These are phyloP conservation scores for Gyromitra esculenta DNA, from an alignment of 2,329 filamentous ascomycete species.

Conservation along the genomic window DNA sequence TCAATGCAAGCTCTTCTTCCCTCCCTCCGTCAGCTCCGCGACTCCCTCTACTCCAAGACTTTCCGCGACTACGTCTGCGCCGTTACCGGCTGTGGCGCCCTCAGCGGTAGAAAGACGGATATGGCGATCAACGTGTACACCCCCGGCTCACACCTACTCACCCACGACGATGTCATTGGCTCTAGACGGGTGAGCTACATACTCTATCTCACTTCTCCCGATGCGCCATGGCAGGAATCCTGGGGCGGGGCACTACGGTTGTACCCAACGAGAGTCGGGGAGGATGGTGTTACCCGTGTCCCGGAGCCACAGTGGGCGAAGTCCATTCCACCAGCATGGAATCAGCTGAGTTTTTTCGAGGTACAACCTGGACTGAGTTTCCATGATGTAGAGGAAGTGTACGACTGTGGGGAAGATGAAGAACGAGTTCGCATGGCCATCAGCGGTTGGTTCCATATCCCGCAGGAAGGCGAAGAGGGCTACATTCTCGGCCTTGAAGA, in stretches of 20 bases:
- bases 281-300: constrained; percentile 79
- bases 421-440: constrained; percentile 90
- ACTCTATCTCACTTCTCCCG: constrained; percentile 91
- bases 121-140: constrained; percentile 99
- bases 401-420: constrained; percentile 71
- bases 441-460: constrained; percentile 98
- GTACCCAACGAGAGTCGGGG: constrained; percentile 75
- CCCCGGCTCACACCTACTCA: constrained; percentile 91
- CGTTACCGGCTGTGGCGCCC: constrained; percentile 83
- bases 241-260: constrained; percentile 94
- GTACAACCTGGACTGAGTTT: constrained; percentile 99
- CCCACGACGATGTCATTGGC: constrained; percentile 99
- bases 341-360: constrained; percentile 97
- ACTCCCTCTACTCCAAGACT: constrained; percentile 88
- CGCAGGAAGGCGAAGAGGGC: constrained; percentile 91
- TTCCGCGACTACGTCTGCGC: constrained; percentile 90
- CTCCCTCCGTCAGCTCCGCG: constrained; percentile 88
- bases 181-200: constrained; percentile 96
- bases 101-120: constrained; percentile 94
- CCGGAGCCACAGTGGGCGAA: constrained; percentile 81
- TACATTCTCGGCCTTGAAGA: constrained; percentile 89
- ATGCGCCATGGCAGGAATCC: constrained; percentile 85
- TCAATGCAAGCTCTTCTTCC: constrained; percentile 85
- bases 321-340: constrained; percentile 92
- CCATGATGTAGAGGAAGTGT: constrained; percentile 98